These are phyloP conservation scores for Sporisorium reilianum DNA, from an alignment of 1,284 basidiomycete genomes.

Conservation along the genomic window DNA sequence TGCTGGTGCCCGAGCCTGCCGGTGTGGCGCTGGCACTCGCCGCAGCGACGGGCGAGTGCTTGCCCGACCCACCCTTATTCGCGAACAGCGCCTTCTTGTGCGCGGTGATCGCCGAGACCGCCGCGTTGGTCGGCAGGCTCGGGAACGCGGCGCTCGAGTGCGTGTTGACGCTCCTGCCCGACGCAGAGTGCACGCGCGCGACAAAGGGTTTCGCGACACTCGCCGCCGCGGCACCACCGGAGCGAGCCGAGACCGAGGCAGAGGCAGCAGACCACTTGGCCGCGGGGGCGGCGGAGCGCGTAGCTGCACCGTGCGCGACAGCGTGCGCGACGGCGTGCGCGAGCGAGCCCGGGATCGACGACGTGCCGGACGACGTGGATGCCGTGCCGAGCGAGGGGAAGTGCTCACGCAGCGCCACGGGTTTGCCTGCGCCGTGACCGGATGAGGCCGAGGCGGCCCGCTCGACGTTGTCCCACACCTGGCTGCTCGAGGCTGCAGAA, in stretches of 20 bases:
- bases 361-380: slow-evolving; percentile 4
- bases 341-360: slow-evolving; percentile 55
- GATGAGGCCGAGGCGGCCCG: slow-evolving; percentile 75
- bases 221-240: neutral
- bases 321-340: slow-evolving; percentile 54
- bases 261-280: slow-evolving; percentile 25
- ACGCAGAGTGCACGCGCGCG: slow-evolving; percentile 12
- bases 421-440: slow-evolving; percentile 35
- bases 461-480: slow-evolving; percentile 88
- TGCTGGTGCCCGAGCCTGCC: slow-evolving; percentile 13
- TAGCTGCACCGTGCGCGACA: slow-evolving; percentile 24
- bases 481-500: slow-evolving; percentile 74
- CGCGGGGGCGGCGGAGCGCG: slow-evolving; percentile 4
- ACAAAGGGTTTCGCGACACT: slow-evolving; percentile 35
- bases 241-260: neutral
- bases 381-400: slow-evolving; percentile 53
- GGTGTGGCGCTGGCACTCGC: neutral
- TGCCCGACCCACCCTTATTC: slow-evolving; percentile 1
- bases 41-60: neutral
- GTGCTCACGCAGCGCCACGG: slow-evolving; percentile 37
- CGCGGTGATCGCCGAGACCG: slow-evolving; percentile 46
- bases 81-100: slow-evolving; percentile 61
- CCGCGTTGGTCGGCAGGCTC: slow-evolving; percentile 55
- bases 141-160: slow-evolving; percentile 48
- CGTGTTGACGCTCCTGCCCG: slow-evolving; percentile 28